A percentile compares a stretch with the other conserved stretches of the same genome.
Evolutionary conservation across 192 early-diverging fungal species (phyloP).

Genomic region (Funneliformis geosporum): DNA sequence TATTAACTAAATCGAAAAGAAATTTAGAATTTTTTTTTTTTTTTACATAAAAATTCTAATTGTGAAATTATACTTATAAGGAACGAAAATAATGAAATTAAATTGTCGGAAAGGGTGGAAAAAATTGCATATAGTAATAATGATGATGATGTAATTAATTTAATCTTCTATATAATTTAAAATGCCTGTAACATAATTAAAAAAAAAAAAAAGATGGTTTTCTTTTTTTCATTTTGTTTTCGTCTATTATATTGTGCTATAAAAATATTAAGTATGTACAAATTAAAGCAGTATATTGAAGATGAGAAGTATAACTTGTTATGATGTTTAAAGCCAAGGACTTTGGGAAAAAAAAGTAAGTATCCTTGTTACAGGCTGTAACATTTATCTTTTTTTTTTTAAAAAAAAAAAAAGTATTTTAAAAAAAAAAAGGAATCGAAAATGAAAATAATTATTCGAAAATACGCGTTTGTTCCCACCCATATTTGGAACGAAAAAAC

Average conservation of each 20-base stretch:
- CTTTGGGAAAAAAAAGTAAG: not conserved
- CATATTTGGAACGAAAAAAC: not conserved
- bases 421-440: too few relatives aligned
- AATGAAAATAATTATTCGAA: not conserved
- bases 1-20: too few relatives aligned
- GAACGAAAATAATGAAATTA: not conserved
- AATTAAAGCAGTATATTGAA: not conserved
- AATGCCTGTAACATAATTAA: not conserved
- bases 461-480: constrained; percentile 28
- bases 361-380: not conserved
- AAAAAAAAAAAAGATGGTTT: not conserved
- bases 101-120: not conserved
- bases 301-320: not conserved
- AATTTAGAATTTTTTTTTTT: too few relatives aligned
- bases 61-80: not conserved
- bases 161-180: not conserved
- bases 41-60: not conserved
- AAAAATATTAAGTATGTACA: not conserved
- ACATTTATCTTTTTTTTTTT: not conserved
- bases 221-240: not conserved
- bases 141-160: not conserved
- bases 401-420: too few relatives aligned
- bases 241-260: not conserved
- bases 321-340: not conserved
- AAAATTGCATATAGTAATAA: not conserved